phyloP scores from a whole-genome alignment of 306 rosid species.

The Gleditsia sinensis region DNA sequence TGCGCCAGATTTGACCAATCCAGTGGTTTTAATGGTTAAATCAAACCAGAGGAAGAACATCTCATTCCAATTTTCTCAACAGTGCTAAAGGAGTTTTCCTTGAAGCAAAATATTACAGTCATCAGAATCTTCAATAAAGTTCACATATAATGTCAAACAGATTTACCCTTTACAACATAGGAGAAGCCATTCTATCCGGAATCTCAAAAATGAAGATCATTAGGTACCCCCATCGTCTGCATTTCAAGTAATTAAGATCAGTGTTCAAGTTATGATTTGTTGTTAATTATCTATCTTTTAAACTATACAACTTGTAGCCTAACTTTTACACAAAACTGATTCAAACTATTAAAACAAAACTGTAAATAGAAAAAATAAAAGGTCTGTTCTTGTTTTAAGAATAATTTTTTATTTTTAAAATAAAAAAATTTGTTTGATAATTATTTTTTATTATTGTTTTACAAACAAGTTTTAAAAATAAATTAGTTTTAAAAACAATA shows the following conservation, averaged over 20 bases:
- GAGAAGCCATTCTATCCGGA: neutral
- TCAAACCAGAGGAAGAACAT: too few species aligned
- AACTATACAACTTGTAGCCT: neutral
- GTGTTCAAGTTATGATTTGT: neutral
- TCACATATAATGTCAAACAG: neutral
- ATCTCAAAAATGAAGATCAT: neutral
- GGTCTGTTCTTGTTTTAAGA: too few species aligned
- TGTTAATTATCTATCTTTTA: neutral
- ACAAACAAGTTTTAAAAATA: too few species aligned
- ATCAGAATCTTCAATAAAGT: neutral
- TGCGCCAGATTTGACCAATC: too few species aligned
- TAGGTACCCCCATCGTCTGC: constrained; percentile 61
- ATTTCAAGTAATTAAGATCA: constrained; percentile 7
- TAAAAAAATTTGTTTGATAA: too few species aligned
- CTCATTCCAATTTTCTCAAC: too few species aligned
- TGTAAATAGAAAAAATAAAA: too few species aligned
- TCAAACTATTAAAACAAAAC: too few species aligned
- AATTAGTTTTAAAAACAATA: too few species aligned
- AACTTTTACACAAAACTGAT: neutral
- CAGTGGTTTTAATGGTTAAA: too few species aligned
- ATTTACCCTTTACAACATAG: neutral
- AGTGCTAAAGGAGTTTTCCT: neutral
- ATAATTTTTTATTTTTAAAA: too few species aligned
- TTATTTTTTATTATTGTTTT: too few species aligned
- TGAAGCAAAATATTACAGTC: neutral